phyloP scores from a whole-genome alignment of 2,329 filamentous ascomycete species.

The Xylaria sp. region DNA sequence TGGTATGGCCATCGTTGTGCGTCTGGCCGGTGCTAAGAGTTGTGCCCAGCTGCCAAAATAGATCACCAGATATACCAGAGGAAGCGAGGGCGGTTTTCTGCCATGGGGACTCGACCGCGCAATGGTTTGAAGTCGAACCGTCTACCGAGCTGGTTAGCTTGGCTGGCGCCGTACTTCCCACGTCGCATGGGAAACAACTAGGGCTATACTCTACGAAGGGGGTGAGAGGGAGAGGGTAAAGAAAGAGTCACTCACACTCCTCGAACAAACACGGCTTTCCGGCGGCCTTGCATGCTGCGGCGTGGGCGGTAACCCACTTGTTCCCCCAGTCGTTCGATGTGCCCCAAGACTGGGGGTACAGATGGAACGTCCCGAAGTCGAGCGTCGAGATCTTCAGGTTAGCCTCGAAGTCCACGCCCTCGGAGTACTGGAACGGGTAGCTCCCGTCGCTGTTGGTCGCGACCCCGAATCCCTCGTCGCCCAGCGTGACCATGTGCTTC shows the following conservation, averaged over 20 bases:
- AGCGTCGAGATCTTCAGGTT: conserved; percentile 35
- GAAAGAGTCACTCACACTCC: conserved; percentile 44
- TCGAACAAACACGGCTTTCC: conserved; percentile 49
- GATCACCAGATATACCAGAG: conserved; percentile 37
- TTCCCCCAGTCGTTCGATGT: conserved; percentile 44
- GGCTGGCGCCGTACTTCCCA: background rate
- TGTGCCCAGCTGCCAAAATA: conserved; percentile 43
- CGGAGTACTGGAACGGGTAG: conserved; percentile 57
- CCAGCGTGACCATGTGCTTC: conserved; percentile 67
- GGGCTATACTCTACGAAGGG: background rate
- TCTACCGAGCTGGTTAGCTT: conserved; percentile 29
- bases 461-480: conserved; percentile 60
- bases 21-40: conserved; percentile 49
- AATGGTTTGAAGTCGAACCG: conserved; percentile 37
- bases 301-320: conserved; percentile 46
- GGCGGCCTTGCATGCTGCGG: conserved; percentile 45
- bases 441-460: conserved; percentile 49
- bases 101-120: conserved; percentile 40
- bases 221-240: background rate
- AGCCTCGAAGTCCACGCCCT: conserved; percentile 59
- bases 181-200: background rate
- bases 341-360: conserved; percentile 47
- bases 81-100: conserved; percentile 38
- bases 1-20: conserved; percentile 51
- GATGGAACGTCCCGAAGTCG: conserved; percentile 45